Conservation (phyloP, 2,329 filamentous ascomycete species). For the Trichoderma atrobrunneum region DNA sequence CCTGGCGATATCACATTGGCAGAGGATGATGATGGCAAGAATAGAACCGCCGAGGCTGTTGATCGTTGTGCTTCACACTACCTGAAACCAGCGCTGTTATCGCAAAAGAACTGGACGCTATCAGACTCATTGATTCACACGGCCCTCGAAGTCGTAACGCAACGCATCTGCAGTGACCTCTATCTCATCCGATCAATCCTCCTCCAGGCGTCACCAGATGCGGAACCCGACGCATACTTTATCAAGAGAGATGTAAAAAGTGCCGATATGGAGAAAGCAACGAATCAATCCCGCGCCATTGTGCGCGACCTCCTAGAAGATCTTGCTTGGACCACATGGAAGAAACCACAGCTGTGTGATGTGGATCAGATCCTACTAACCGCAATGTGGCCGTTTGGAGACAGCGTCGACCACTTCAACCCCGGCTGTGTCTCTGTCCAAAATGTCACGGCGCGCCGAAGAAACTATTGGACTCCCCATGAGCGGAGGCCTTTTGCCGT, state of each 20-base stretch:
- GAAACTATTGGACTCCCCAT: conserved; percentile 27
- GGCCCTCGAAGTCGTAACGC: conserved; percentile 6
- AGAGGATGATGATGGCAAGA: conserved; percentile 29
- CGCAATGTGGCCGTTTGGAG: conserved; percentile 63
- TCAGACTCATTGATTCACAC: conserved; percentile 19
- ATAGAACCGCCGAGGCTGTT: conserved; percentile 39
- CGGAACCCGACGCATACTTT: conserved; percentile 6
- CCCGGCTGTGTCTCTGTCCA: conserved; percentile 33
- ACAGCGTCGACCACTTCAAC: conserved; percentile 49
- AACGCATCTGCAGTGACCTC: conserved; percentile 18
- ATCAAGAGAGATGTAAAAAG: conserved; percentile 11
- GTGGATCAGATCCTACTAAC: conserved; percentile 56
- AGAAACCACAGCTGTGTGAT: conserved; percentile 51
- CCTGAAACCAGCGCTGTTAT: background rate
- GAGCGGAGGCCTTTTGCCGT: background rate
- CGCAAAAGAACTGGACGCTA: conserved; percentile 1
- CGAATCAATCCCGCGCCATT: conserved; percentile 22
- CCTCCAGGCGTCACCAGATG: conserved; percentile 21
- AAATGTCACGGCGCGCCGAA: conserved; percentile 23
- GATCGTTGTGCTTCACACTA: conserved; percentile 39
- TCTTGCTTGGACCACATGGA: conserved; percentile 61
- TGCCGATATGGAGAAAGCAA: conserved; percentile 20
- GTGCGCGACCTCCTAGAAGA: conserved; percentile 41
- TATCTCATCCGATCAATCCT: conserved; percentile 24
- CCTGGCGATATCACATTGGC: conserved; percentile 24